Percentiles rank a stretch among this genome's conserved stretches.
These are phyloP conservation scores for Kodamaea sp. DNA, from an alignment of 1,139 yeast genomes.

Conservation along the genomic window DNA sequence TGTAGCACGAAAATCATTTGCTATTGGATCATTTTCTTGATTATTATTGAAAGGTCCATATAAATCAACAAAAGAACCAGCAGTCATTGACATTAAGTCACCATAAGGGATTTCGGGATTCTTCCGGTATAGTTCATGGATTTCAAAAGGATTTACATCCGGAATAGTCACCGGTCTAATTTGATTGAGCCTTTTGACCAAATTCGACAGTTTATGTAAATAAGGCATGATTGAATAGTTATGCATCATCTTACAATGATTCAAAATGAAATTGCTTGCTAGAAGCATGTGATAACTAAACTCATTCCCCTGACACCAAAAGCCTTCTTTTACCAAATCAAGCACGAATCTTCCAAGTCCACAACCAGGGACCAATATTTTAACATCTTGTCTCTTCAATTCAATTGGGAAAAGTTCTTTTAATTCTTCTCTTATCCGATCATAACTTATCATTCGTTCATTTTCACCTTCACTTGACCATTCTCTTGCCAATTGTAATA, in stretches of 20 bases:
- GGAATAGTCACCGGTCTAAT: conserved; percentile 51
- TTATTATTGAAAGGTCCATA: conserved; percentile 52
- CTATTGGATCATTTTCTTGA: conserved; percentile 35
- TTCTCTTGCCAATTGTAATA: conserved; percentile 68
- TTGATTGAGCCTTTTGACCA: conserved; percentile 42
- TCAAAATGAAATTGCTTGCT: conserved; percentile 61
- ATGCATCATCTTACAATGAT: conserved; percentile 42
- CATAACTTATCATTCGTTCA: conserved; percentile 51
- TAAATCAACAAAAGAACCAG: conserved; percentile 76
- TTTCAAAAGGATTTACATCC: conserved; percentile 43
- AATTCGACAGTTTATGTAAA: conserved; percentile 50
- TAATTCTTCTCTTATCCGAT: conserved; percentile 44
- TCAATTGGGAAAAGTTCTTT: conserved; percentile 40
- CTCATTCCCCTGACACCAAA: conserved; percentile 81
- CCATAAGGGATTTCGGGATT: conserved; percentile 43
- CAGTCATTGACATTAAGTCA: conserved; percentile 68
- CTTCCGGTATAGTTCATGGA: conserved; percentile 25
- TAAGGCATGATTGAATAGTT: conserved; percentile 50
- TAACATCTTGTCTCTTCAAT: conserved; percentile 34
- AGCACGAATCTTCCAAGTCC: conserved; percentile 79
- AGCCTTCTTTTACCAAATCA: conserved; percentile 67
- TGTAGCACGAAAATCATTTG: conserved; percentile 38
- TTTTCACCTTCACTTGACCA: conserved; percentile 63
- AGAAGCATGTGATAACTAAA: conserved; percentile 78
- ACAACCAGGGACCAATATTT: conserved; percentile 74